Evolutionary conservation across 225 moss, liverwort and hornwort genomes (phyloP), one percentile per base, ranked within the genome.

Genomic region (Rhytidiadelphus loreus): DNA sequence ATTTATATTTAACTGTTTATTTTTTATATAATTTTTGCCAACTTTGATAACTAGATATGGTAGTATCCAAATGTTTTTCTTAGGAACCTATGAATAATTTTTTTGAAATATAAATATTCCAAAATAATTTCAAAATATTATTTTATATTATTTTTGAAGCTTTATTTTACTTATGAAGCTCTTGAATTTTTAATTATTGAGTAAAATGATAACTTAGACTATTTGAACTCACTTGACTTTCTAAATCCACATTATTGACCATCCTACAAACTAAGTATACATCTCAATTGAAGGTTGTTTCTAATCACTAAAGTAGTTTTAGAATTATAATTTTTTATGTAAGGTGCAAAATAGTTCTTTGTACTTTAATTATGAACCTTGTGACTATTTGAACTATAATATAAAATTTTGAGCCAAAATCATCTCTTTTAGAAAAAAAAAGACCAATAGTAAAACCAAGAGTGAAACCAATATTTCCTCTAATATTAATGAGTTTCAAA

Each of bases 1-100:
- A 15, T 43, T 48, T 48, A 48, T 48, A 46, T 9, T 7, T n/a
- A n/a, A n/a, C n/a, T n/a, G n/a, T n/a, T n/a, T n/a, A 0, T 2
- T 46, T 73, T 46, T 29, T 6, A 11, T 6, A 18, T 44, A 29
- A 11, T 46, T 30, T 73, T 46, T 29, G 2, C 0, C 0, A 3
- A 46, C 4, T 0, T 46, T 29, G 2, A 73, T 29, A 46, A 0
- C 2, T 44, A 30, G 2, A 1, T 73, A 30, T 0, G 0, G 0
- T 10, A 73, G 17, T 29, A 6, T 73, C 29, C 2, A 44, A 17
- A 46, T 10, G 0, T 44, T 73, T 25, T 46, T 43, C 3, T 46
- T 43, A 41, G 4, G 4, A 29, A 29, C 11, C 18, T 46, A 30
- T 30, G 7, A 30, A 7, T 19, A 15, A 48, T 0, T 19, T 2